Evolutionary conservation across 768 basidiomycete genomes (phyloP), one percentile per base, ranked within the genome.

Genomic region (Arthromyces matolae): DNA sequence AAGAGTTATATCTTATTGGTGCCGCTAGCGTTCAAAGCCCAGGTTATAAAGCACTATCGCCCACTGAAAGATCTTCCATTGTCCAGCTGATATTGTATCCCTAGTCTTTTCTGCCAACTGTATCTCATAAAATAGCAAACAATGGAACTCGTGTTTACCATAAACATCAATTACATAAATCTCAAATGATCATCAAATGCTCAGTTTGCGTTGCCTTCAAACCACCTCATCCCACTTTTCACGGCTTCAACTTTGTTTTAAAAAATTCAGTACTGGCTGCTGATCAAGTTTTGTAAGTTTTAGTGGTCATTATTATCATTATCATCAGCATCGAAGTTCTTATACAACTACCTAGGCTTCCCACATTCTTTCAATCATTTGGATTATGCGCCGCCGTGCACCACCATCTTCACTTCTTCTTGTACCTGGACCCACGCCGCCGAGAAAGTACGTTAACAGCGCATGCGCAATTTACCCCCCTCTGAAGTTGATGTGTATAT

Each of bases 11-110:
- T n/a, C 29, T 40, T 20, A 45, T 14, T 19, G 23, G 39, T 53
- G 13, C 13, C 14, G 42, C 40, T 57, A 89, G 87, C 71, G n/a
- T 90, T 83, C 70, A 89, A 85, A 60, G 63, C 59, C 1, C 84
- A 89, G 57, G 67, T 90, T 31, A 74, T 84, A 77, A 84, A 80
- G 61, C 72, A 84, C 62, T 89, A 89, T 65, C 83, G 82, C 33
- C 77, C 80, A 8, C 59, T 74, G 51, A 72, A 67, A 54, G 66
- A 68, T 32, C 67, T 69, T 39, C 60, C 66, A 6, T 58, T 64
- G 29, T 66, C 52, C 52, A 53, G 25, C 28, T 31, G 29, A 24
- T 38, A 42, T 35, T 51, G 47, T 50, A 50, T 55, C 43, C 47
- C 35, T 35, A 52, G 39, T 41, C 33, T 5, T 37, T 22, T 13